Evolutionary conservation across 2,329 filamentous ascomycete genomes (phyloP), one percentile per base, ranked within the genome.

Genomic region (Amphichorda felina): DNA sequence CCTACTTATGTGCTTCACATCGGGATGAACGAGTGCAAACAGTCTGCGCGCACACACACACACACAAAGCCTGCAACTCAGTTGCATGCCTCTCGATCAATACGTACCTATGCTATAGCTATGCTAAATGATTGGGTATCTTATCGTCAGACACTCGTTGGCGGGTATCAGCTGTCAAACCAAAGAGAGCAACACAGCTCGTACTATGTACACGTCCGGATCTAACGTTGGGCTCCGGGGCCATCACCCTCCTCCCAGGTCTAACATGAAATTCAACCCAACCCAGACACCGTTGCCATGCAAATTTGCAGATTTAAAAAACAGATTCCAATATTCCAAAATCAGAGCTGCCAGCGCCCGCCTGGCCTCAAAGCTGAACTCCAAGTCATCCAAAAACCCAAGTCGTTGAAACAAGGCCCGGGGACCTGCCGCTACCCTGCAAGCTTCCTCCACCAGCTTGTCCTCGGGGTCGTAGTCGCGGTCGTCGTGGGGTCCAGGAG

Each of bases 361-460:
- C n/a, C n/a, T n/a, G n/a, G n/a, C n/a, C n/a, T n/a, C n/a, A n/a
- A n/a, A n/a, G n/a, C n/a, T 16, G 17, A 31, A 16, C 29, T 16
- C 14, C 11, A 10, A 16, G 11, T 27, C 26, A 27, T 11, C 26
- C 15, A 10, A 27, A 10, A 27, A 4, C 9, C 5, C 4, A n/a
- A n/a, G n/a, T n/a, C n/a, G n/a, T n/a, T n/a, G n/a, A n/a, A n/a
- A n/a, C n/a, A n/a, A n/a, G n/a, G n/a, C n/a, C n/a, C n/a, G n/a
- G n/a, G n/a, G n/a, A n/a, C n/a, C n/a, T n/a, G n/a, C n/a, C n/a
- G n/a, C n/a, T 15, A 36, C 36, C 63, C 61, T 5, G 64, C 65
- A 35, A 73, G 51, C 57, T 73, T 74, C 56, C 59, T 70, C 72
- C 72, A 76, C 71, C 72, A 75, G 43, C 69, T 73, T 41, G 64